Evolutionary conservation across 768 basidiomycete species (phyloP).

Genomic region (Hypholoma fasciculare): DNA sequence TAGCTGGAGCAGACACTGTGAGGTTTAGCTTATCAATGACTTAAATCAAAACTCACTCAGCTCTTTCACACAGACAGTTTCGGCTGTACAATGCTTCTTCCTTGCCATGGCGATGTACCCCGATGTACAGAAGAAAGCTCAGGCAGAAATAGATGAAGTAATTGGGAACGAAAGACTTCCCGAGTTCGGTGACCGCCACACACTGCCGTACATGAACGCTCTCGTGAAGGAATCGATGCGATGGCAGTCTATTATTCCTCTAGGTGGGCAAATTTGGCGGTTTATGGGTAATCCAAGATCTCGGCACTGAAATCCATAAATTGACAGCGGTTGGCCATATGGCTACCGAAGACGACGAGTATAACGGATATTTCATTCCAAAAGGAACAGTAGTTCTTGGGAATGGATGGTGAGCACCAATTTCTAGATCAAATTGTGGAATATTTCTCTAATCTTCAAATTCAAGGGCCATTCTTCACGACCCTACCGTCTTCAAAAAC

Average conservation of each 20-base stretch:
- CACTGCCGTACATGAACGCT: slow-evolving; percentile 21
- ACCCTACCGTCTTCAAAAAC: slow-evolving; percentile 35
- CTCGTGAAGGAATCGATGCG: slow-evolving; percentile 18
- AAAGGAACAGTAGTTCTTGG: slow-evolving; percentile 29
- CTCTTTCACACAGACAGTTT: slow-evolving; percentile 16
- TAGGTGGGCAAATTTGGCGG: slow-evolving; percentile 10
- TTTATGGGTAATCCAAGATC: background rate
- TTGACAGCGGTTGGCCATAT: slow-evolving; percentile 22
- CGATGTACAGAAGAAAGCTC: slow-evolving; percentile 24
- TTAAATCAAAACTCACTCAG: background rate
- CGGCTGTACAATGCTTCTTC: slow-evolving; percentile 22
- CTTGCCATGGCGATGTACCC: slow-evolving; percentile 24
- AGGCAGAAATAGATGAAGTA: slow-evolving; percentile 24
- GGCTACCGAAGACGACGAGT: slow-evolving; percentile 26
- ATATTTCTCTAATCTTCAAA: background rate
- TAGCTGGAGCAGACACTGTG: slow-evolving; percentile 23
- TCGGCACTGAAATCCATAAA: background rate
- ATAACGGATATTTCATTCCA: slow-evolving; percentile 29
- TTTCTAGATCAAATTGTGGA: background rate
- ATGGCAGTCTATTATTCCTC: slow-evolving; percentile 14
- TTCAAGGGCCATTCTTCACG: slow-evolving; percentile 27
- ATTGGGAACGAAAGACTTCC: slow-evolving; percentile 24
- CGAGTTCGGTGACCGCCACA: slow-evolving; percentile 21
- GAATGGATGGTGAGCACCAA: slow-evolving; percentile 24
- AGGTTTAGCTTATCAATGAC: background rate